Percentiles rank a stretch among this genome's conserved stretches.
These are phyloP conservation scores for Stagonosporopsis vannaccii DNA, from an alignment of 2,329 filamentous ascomycete species.

Conservation along the genomic window DNA sequence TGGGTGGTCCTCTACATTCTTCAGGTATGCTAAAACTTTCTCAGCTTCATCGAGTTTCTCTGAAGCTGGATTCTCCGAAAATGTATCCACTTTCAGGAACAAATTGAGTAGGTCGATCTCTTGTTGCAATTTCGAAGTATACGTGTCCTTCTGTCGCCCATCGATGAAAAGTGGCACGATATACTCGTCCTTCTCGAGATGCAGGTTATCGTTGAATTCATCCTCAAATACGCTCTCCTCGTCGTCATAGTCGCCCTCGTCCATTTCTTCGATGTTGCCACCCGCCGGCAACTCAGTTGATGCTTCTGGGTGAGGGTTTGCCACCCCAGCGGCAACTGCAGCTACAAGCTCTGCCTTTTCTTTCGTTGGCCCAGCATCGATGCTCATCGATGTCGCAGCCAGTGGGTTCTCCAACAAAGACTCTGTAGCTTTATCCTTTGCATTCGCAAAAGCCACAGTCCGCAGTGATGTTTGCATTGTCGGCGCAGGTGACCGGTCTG, in stretches of 20 bases:
- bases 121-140: constrained; percentile 27
- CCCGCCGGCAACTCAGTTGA: constrained; percentile 8
- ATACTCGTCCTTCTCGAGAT: constrained; percentile 39
- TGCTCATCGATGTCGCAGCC: background rate
- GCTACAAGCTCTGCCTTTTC: constrained; percentile 15
- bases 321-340: background rate
- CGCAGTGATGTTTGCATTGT: constrained; percentile 38
- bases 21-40: constrained; percentile 29
- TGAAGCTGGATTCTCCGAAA: background rate
- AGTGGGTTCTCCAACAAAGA: constrained; percentile 1
- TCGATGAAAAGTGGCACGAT: constrained; percentile 44
- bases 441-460: constrained; percentile 33
- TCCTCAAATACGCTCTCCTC: constrained; percentile 37
- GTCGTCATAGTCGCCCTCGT: constrained; percentile 24
- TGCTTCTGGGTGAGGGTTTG: background rate
- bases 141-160: constrained; percentile 39
- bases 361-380: background rate
- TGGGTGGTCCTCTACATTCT: constrained; percentile 41
- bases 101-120: constrained; percentile 29
- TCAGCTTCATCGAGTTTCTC: constrained; percentile 27
- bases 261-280: constrained; percentile 29
- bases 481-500: constrained; percentile 35
- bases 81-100: background rate
- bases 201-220: constrained; percentile 41
- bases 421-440: constrained; percentile 11